Evolutionary conservation across 306 rosid genomes (phyloP), one percentile per base, ranked within the genome.

Genomic region (Malus fusca): DNA sequence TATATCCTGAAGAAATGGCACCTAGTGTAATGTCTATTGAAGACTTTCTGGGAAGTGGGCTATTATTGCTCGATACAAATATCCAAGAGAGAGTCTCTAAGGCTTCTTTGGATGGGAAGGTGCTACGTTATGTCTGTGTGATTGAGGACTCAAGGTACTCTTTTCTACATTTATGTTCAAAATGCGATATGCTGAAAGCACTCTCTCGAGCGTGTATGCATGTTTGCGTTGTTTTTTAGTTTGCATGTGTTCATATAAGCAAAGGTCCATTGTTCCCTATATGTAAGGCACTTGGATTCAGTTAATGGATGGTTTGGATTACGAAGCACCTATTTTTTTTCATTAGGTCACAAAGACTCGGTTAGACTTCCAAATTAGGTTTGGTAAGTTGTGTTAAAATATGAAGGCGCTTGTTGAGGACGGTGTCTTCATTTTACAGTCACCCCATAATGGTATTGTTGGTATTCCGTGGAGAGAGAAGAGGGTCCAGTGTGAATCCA

Each of bases 1-100:
- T 94, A 92, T 94, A 88, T 83, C 95, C 97, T 11, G 79, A 87
- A 85, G 97, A 88, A 86, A 88, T 94, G 98, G 95, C 88, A 72
- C 85, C 95, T 7, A 74, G 71, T 83, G 84, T 85, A 73, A 90
- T 94, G 96, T 82, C 89, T 21, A 80, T 84, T 35, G 88, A 92
- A 68, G 88, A 90, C 74, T 94, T 94, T 82, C 73, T 94, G 81
- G 71, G 61, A 77, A 66, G 26, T 67, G 98, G 97, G 78, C 78
- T 92, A 70, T 68, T 55, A 59, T 60, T 78, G 72, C 90, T 92
- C 28, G 95, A 94, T 81, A 82, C 79, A 62, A 84, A 79, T 83
- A 85, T 94, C 73, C 88, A 92, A 84, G 89, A 88, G 75, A 90
- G 97, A 85, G 98, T 94, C 73, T 77, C 76, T 69, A 84, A 86